Evolutionary conservation across 768 basidiomycete species (phyloP).

Genomic region (Cystobasidium ongulense): DNA sequence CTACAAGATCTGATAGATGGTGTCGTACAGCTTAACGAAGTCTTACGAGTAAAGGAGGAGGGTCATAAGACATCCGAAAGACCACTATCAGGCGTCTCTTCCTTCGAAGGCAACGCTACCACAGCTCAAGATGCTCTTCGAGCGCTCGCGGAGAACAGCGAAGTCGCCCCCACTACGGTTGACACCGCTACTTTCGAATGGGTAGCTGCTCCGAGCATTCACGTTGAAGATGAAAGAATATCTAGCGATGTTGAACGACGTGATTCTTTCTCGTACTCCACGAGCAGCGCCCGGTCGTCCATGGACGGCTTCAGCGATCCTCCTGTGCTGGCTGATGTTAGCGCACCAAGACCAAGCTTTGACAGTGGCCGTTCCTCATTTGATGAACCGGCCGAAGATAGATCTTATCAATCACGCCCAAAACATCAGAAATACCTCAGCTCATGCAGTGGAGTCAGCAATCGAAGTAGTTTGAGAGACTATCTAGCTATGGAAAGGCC

Average conservation of each 20-base stretch:
- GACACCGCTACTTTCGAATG: background rate
- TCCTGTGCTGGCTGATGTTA: background rate
- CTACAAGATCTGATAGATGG: constrained; percentile 28
- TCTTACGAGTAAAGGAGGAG: background rate
- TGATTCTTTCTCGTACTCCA: background rate
- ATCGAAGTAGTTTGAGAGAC: constrained; percentile 16
- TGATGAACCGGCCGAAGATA: constrained; percentile 2
- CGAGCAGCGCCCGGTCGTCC: background rate
- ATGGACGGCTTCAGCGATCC: background rate
- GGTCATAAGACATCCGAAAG: background rate
- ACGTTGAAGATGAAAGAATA: background rate
- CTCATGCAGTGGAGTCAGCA: constrained; percentile 13
- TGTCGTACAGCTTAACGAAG: background rate
- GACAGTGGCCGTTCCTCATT: constrained; percentile 23
- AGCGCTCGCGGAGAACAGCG: background rate
- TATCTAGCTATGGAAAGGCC: constrained; percentile 28
- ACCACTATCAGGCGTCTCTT: constrained; percentile 19
- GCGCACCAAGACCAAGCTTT: background rate
- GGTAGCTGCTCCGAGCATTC: constrained; percentile 1
- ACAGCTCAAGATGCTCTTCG: constrained; percentile 18
- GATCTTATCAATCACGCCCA: background rate
- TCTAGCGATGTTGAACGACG: background rate
- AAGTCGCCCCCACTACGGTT: background rate
- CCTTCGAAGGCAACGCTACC: constrained; percentile 25
- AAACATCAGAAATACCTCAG: background rate